Evolutionary conservation across 176 grass and related monocot genomes (phyloP), one percentile per base, ranked within the genome.

Genomic region (Oryza coarctata): DNA sequence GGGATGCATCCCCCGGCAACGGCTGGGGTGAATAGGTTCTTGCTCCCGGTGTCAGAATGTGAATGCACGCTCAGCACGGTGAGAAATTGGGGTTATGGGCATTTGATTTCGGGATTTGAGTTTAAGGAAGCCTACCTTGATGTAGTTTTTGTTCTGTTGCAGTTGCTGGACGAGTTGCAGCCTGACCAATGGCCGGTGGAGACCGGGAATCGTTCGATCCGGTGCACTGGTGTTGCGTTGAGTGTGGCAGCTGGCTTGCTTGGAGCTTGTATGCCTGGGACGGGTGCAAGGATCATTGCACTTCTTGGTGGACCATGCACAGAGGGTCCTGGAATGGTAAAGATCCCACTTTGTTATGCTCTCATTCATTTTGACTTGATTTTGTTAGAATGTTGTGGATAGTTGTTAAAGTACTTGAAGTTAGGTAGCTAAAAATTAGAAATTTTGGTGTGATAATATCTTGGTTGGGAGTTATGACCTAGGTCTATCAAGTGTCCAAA

Each of bases 131-230:
- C 43, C n/a, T 84, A 44, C 71, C 52, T 31, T 83, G 57, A 60
- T 75, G 5, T 69, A 65, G 34, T 78, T 70, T 27, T 65, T 77
- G 39, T 34, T 73, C 35, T 10, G 11, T 70, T 86, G 73, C 88
- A 99, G 96, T 76, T 99, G 71, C 84, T 99, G 75, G 96, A 99
- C 68, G 96, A 99, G 66, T 74, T 99, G 87, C 91, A 95, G 82
- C 82, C 87, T 52, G 93, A 99, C 77, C 96, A 90, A 64, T 99
- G 96, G 96, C 93, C 93, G 10, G 89, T 95, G 43, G 96, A 94
- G 74, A 60, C 80, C 3, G 89, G 91, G 62, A 91, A 91, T 80
- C 93, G 96, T 39, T 85, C 89, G 2, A 85, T 93, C 36, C 88
- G 96, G 65, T 99, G 96, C 80, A 99, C 96, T 0, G 96, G 96